Evolutionary conservation across 2,329 filamentous ascomycete genomes (phyloP), one percentile per base, ranked within the genome.

Genomic region (Blastomyces gilchristii): DNA sequence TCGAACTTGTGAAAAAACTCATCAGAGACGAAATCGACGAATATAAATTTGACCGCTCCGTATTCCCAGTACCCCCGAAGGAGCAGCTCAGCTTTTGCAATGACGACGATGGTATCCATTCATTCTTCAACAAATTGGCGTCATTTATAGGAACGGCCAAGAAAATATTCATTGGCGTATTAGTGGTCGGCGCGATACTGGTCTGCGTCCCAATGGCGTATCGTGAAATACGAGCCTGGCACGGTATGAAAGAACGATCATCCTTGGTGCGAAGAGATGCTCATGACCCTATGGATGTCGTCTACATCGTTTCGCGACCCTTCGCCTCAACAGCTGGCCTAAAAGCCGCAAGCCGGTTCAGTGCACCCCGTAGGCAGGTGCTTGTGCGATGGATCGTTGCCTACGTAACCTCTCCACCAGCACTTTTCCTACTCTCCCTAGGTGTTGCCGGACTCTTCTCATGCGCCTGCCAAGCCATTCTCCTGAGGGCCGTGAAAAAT

Each of bases 41-140:
- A 65, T 97, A 91, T 80, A 82, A 80, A 41, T 96, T 97, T 72
- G 85, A 97, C 72, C 82, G 86, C 18, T 83, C 84, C 14, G 76
- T 88, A 11, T 93, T 99, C 69, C 91, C 92, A 0, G 82, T 96
- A 2, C 91, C 94, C 1, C 79, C 87, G 69, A 96, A 96, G 78
- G 83, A 95, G 74, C 79, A 85, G 47, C 80, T 99, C 61, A 87
- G 83, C 0, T 97, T 99, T 78, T 99, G 94, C 79, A 90, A 90
- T 52, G 85, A 91, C 72, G 91, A 94, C 76, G 83, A 90, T 67
- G 85, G 84, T 41, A 88, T 99, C 75, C 85, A 87, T 71, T 81
- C 86, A 67, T 97, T 97, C 79, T 99, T 99, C 75, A 79, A 87
- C 63, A 81, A 81, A 14, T 80, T 97, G 1, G 84, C 85, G 60